Base-by-base conservation (phyloP, 75 land plant species). In the Cunninghamia lanceolata region DNA sequence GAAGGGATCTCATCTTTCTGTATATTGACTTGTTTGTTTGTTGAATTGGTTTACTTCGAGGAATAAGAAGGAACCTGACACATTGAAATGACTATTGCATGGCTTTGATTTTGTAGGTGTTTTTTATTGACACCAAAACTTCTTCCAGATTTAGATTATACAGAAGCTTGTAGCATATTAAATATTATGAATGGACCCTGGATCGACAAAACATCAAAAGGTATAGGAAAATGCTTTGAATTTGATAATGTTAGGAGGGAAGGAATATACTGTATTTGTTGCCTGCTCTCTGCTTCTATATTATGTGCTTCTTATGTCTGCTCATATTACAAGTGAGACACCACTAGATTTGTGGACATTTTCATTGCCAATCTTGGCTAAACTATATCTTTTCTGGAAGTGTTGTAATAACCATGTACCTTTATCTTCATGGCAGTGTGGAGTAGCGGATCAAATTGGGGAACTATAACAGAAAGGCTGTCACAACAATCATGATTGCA, bases 101-200 rank as follows among this genome's bases (percentile, higher is more conserved):
- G 68, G 36, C 28, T 30, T 71, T 86, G 36, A 47, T 35, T 82
- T 84, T 91, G 84, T 92, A 98, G 99, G 86, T 98, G 99, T 85
- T 96, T 98, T 83, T 89, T 98, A 85, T 88, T 98, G 32, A 98
- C 99, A 16, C 99, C 99, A 75, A 98, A 96, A 87, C 90, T 98
- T 83, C 97, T 98, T 35, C 97, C 99, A 68, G 91, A 95, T 83
- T 87, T 98, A 79, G 94, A 93, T 36, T 98, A 98, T 88, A 94
- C 96, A 46, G 94, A 96, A n/a, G 95, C 93, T 0, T 98, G 99
- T 79, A 96, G 92, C 88, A 88, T 98, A 86, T 88, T 98, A 34
- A 94, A 92, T 75, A 92, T 98, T 82, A 95, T 98, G 95, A 96
- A 96, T 94, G 99, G 99, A 4, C 99, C 99, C 25, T 97, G 95